A percentile compares a stretch with the other conserved stretches of the same genome.
These are phyloP conservation scores for Pistacia vera DNA, from an alignment of 345 rosid species.

Conservation along the genomic window DNA sequence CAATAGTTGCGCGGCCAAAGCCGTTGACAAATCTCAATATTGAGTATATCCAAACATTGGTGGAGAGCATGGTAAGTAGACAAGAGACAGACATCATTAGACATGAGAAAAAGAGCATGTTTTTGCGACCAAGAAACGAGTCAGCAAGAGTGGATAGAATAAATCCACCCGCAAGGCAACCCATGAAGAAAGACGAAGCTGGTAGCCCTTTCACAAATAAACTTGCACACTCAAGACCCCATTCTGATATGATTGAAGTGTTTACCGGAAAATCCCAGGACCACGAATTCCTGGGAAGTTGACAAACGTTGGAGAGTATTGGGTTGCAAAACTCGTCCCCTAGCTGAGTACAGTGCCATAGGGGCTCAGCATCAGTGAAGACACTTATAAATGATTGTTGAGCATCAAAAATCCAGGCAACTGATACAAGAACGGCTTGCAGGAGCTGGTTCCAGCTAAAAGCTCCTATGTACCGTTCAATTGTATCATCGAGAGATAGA, in stretches of 20 bases:
- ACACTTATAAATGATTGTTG: constrained; percentile 67
- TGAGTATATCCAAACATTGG: constrained; percentile 49
- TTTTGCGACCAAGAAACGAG: constrained; percentile 62
- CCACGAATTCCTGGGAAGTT: constrained; percentile 46
- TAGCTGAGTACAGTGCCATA: constrained; percentile 51
- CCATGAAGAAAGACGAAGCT: constrained; percentile 59
- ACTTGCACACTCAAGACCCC: constrained; percentile 51
- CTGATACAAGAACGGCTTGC: constrained; percentile 56
- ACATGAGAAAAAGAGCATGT: constrained; percentile 47
- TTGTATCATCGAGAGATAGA: constrained; percentile 39
- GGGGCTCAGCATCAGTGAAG: constrained; percentile 56
- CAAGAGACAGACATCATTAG: constrained; percentile 47
- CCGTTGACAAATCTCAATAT: constrained; percentile 45
- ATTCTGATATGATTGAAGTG: constrained; percentile 54
- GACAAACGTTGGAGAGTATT: constrained; percentile 32
- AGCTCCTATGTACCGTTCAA: constrained; percentile 40
- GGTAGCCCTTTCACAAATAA: constrained; percentile 56
- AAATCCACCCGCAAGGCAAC: constrained; percentile 60
- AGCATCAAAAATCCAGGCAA: constrained; percentile 57
- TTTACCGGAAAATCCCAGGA: constrained; percentile 43
- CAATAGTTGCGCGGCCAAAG: constrained; percentile 48
- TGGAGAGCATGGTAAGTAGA: constrained; percentile 37
- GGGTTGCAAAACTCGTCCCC: constrained; percentile 22
- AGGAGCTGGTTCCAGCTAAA: constrained; percentile 41
- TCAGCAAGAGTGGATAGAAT: constrained; percentile 54